Evolutionary conservation across 2,329 filamentous ascomycete genomes (phyloP).

Genomic region (Pseudocercospora macadamiae): DNA sequence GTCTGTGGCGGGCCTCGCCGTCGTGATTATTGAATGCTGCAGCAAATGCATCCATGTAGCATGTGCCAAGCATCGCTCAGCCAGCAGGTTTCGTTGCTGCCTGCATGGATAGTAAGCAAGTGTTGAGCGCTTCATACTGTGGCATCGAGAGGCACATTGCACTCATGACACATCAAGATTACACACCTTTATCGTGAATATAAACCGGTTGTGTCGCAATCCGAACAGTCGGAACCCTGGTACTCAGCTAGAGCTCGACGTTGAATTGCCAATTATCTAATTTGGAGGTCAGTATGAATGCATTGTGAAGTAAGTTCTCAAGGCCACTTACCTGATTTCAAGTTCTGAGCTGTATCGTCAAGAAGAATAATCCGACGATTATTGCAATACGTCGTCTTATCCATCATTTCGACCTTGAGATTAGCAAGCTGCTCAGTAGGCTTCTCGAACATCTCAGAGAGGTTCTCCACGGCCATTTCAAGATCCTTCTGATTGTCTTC

Average conservation of each 20-base stretch:
- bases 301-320: neutral
- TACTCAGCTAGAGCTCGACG: slow-evolving; percentile 25
- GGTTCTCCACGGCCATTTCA: slow-evolving; percentile 92
- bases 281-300: slow-evolving; percentile 12
- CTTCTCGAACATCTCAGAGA: slow-evolving; percentile 99
- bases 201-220: too few species aligned
- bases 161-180: too few species aligned
- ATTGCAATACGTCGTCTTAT: slow-evolving; percentile 97
- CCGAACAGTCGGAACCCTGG: too few species aligned
- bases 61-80: too few species aligned
- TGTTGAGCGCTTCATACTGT: too few species aligned
- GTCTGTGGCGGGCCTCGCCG: neutral
- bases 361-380: slow-evolving; percentile 87
- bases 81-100: too few species aligned
- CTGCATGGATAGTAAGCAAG: too few species aligned
- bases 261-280: slow-evolving; percentile 42
- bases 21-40: slow-evolving; percentile 17
- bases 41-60: too few species aligned
- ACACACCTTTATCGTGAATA: too few species aligned
- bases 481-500: slow-evolving; percentile 98
- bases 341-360: slow-evolving; percentile 88
- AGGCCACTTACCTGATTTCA: slow-evolving; percentile 74
- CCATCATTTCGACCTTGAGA: slow-evolving; percentile 95
- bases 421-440: slow-evolving; percentile 82
- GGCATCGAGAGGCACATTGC: too few species aligned